Percentiles rank a stretch among this genome's conserved stretches.
phyloP scores from a whole-genome alignment of 352 stramenopile genomes.

The Pythium folliculosum region DNA sequence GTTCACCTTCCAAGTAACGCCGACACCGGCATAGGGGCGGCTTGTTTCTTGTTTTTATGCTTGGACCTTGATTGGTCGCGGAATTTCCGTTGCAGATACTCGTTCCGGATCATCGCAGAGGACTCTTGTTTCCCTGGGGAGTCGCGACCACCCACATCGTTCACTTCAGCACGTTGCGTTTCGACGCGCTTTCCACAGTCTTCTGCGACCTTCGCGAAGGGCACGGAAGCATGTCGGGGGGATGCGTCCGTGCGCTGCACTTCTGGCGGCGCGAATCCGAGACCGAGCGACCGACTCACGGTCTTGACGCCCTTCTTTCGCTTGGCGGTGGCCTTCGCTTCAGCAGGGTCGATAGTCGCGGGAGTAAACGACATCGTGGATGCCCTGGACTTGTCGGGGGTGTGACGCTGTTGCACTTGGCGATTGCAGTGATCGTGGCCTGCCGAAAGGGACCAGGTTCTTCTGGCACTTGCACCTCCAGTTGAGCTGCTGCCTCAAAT shows the following conservation, averaged over 20 bases:
- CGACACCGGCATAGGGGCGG: neutral
- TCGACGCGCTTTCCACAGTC: neutral
- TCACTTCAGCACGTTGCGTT: too few relatives aligned
- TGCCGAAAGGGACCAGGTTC: too few relatives aligned
- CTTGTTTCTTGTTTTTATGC: neutral
- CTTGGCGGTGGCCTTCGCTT: neutral
- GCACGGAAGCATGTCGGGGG: too few relatives aligned
- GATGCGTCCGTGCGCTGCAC: neutral
- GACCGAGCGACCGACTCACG: neutral
- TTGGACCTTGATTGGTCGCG: neutral
- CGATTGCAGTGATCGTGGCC: too few relatives aligned
- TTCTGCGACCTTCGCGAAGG: too few relatives aligned
- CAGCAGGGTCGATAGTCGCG: neutral
- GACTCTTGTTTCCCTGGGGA: too few relatives aligned
- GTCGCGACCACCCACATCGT: too few relatives aligned
- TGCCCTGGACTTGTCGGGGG: too few relatives aligned
- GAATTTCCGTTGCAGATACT: neutral
- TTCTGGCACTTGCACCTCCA: too few relatives aligned
- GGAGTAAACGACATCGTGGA: neutral
- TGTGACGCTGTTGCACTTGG: too few relatives aligned
- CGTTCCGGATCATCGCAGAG: neutral
- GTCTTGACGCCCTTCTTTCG: neutral
- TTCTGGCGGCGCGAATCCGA: neutral
- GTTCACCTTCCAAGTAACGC: neutral
- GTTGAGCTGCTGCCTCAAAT: too few relatives aligned